phyloP scores from a whole-genome alignment of 2,329 filamentous ascomycete species.

The Pseudogymnoascus sp. region DNA sequence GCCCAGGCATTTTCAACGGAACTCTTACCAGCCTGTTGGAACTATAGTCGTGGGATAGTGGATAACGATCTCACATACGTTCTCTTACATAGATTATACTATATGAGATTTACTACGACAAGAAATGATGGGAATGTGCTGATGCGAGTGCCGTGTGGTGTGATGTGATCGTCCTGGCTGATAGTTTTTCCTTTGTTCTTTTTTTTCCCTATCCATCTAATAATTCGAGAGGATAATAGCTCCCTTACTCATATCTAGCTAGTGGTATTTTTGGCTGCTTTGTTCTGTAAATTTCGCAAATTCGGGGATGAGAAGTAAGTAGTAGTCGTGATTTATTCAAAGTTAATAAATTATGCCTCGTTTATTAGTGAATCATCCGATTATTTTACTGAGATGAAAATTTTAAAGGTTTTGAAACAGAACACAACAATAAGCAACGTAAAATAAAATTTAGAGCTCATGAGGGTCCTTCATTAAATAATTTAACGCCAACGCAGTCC shows the following conservation, averaged over 20 bases:
- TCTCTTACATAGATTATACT: slow-evolving; percentile 9
- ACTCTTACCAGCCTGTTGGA: not conserved
- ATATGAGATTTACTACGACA: slow-evolving; percentile 8
- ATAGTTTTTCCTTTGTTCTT: not conserved
- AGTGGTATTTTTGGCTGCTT: not conserved
- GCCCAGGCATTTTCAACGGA: not conserved
- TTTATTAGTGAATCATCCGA: not conserved
- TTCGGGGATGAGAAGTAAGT: too few relatives aligned
- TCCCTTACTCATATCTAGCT: not conserved
- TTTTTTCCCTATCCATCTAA: not conserved
- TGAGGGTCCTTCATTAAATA: not conserved
- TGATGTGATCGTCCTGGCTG: not conserved
- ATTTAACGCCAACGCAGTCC: not conserved
- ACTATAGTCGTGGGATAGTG: not conserved
- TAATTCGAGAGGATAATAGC: not conserved
- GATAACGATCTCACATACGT: slow-evolving; percentile 4
- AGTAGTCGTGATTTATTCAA: not conserved
- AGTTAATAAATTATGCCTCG: not conserved
- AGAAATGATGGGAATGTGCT: not conserved
- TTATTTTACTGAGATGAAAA: not conserved
- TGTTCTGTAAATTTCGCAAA: not conserved
- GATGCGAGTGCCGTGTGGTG: not conserved
- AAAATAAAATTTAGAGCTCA: not conserved
- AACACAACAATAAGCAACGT: not conserved
- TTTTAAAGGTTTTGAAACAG: not conserved